phyloP scores from a whole-genome alignment of 108 stramenopile genomes.

The Hondaea fermentalgiana region DNA sequence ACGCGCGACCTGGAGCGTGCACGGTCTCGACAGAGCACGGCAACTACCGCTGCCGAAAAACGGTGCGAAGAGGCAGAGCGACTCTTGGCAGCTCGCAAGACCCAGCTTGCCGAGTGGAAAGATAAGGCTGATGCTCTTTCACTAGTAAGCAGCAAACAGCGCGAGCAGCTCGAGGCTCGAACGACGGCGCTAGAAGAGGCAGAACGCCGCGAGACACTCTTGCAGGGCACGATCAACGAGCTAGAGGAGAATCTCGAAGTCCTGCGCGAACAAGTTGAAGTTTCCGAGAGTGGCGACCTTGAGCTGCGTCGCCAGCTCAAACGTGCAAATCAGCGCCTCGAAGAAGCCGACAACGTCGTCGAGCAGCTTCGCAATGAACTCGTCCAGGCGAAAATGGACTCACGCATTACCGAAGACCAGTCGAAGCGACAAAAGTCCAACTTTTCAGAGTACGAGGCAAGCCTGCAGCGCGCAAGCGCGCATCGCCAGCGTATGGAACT shows the following conservation, averaged over 20 bases:
- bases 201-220: not conserved
- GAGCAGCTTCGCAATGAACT: not conserved
- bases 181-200: not conserved
- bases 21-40: not conserved
- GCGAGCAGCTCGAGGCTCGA: not conserved
- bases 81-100: not conserved
- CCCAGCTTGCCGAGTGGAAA: not conserved
- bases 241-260: constrained; percentile 1
- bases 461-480: not conserved
- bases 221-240: constrained; percentile 11
- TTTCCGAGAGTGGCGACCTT: not conserved
- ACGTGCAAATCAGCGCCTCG: not conserved
- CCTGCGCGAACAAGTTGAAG: not conserved
- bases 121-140: not conserved
- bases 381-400: not conserved
- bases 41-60: not conserved
- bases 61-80: not conserved
- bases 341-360: not conserved
- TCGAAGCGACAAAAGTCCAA: not conserved
- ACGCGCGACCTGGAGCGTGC: not conserved
- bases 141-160: not conserved
- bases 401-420: not conserved
- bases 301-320: not conserved
- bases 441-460: not conserved
- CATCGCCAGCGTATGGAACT: not conserved